These are phyloP conservation scores for Flaveria linearis DNA, from an alignment of 129 eudicot genomes.

Conservation along the genomic window DNA sequence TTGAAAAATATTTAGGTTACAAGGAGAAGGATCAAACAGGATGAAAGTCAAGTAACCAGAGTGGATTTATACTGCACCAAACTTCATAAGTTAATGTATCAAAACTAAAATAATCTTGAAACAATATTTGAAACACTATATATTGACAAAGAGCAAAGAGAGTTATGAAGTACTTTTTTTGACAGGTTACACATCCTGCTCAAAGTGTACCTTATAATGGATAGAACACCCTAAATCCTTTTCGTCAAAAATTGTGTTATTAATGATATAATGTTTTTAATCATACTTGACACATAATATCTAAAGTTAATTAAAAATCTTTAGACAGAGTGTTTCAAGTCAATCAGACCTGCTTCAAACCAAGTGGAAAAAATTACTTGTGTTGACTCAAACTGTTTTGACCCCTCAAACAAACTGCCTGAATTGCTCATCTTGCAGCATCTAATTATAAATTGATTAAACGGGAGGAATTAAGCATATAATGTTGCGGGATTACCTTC, in stretches of 20 bases:
- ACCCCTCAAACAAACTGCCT: background rate
- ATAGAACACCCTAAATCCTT: background rate
- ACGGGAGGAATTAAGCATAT: conserved; percentile 4
- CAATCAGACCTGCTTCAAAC: background rate
- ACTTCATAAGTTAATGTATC: background rate
- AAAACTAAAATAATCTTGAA: background rate
- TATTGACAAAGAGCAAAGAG: background rate
- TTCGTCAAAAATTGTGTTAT: background rate
- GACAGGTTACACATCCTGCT: background rate
- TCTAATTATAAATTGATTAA: background rate
- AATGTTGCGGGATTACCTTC: conserved; percentile 55
- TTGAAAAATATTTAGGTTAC: background rate
- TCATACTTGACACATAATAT: background rate
- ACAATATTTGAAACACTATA: background rate
- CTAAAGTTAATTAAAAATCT: background rate
- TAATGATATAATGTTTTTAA: background rate
- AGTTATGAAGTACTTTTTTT: no score
- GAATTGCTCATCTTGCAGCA: background rate
- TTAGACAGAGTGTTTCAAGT: background rate
- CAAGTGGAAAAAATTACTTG: background rate
- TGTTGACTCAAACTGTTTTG: background rate
- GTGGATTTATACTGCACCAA: background rate
- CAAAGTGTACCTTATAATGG: background rate
- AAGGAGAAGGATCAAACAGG: background rate
- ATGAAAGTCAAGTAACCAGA: background rate